A percentile compares a stretch with the other conserved stretches of the same genome.
phyloP scores from a whole-genome alignment of 2,329 filamentous ascomycete species.

The Verticillium alfalfae region DNA sequence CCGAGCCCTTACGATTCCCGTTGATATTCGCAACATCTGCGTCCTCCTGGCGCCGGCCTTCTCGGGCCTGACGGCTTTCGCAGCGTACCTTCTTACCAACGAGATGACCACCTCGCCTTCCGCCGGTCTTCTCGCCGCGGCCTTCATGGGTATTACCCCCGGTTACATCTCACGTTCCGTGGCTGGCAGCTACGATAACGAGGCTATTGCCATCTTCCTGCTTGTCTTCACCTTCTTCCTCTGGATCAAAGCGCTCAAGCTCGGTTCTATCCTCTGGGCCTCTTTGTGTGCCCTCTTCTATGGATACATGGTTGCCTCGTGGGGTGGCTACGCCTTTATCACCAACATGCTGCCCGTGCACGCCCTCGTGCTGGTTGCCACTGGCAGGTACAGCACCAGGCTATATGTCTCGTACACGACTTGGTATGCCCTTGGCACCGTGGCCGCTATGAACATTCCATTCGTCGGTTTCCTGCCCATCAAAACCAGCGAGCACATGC shows the following conservation, averaged over 20 bases:
- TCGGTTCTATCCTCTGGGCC: conserved; percentile 94
- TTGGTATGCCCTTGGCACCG: conserved; percentile 92
- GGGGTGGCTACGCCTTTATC: conserved; percentile 99
- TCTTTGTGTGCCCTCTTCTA: conserved; percentile 93
- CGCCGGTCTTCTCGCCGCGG: conserved; percentile 86
- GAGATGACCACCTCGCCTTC: conserved; percentile 97
- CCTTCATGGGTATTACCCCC: conserved; percentile 95
- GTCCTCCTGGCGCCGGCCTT: conserved; percentile 92
- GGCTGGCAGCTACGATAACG: conserved; percentile 97
- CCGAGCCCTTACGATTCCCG: conserved; percentile 79
- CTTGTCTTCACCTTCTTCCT: conserved; percentile 98
- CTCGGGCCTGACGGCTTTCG: conserved; percentile 88
- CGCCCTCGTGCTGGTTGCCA: conserved; percentile 87
- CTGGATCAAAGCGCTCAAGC: conserved; percentile 98
- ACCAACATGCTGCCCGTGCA: conserved; percentile 95
- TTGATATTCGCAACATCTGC: conserved; percentile 98
- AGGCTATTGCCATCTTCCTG: conserved; percentile 98
- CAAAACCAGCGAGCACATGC: conserved; percentile 97
- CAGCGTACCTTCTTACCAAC: conserved; percentile 89
- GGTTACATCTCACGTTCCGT: conserved; percentile 98
- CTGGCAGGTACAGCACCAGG: conserved; percentile 92
- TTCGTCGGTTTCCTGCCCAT: conserved; percentile 97
- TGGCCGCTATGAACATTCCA: conserved; percentile 98
- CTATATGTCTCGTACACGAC: conserved; percentile 96
- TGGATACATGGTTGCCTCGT: conserved; percentile 99